Evolutionary conservation across 2,329 filamentous ascomycete genomes (phyloP).

Genomic region (Colletotrichum sp.): DNA sequence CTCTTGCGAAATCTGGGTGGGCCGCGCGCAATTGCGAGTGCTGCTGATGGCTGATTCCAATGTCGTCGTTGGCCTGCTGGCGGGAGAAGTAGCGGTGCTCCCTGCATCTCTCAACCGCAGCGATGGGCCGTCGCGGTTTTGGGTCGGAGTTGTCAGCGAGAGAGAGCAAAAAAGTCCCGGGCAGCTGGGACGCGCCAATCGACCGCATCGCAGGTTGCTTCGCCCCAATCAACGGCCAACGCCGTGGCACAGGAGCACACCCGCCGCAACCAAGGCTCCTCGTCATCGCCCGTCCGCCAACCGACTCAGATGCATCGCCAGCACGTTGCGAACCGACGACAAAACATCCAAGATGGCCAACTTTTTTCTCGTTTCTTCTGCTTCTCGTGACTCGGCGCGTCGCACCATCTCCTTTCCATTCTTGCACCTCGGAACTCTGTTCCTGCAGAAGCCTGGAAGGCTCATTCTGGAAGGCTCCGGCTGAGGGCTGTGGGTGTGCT

Average conservation of each 20-base stretch:
- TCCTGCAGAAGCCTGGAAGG: background rate
- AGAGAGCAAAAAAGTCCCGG: background rate
- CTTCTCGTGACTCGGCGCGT: background rate
- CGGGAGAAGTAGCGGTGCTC: background rate
- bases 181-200: background rate
- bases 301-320: background rate
- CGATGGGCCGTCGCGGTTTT: background rate
- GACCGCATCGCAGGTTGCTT: background rate
- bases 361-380: background rate
- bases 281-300: background rate
- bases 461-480: background rate
- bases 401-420: background rate
- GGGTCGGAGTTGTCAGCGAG: background rate
- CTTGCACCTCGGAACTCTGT: background rate
- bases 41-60: background rate
- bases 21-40: background rate
- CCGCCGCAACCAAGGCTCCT: background rate
- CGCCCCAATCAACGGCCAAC: background rate
- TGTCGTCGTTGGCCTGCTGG: background rate
- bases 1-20: background rate
- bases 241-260: background rate
- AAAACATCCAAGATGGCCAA: background rate
- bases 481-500: background rate
- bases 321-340: background rate
- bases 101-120: background rate